Percentiles rank a stretch among this genome's conserved stretches.
phyloP scores from a whole-genome alignment of 805 yeast genomes.

The Teunomyces panamensis region DNA sequence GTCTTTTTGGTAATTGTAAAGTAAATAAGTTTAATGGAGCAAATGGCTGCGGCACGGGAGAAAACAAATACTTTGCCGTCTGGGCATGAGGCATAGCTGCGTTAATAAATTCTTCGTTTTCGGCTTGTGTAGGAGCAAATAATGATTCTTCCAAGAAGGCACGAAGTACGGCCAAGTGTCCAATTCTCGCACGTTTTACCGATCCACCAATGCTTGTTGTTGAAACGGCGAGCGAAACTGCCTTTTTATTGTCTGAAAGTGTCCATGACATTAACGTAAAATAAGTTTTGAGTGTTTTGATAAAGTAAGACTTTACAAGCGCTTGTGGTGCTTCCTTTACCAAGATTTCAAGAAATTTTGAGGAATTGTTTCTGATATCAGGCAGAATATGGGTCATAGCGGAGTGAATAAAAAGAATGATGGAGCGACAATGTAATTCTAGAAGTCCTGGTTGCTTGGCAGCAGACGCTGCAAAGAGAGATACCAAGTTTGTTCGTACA shows the following conservation, averaged over 20 bases:
- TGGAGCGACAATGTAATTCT: conserved; percentile 54
- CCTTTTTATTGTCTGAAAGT: conserved; percentile 35
- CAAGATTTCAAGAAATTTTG: conserved; percentile 60
- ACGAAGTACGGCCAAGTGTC: conserved; percentile 42
- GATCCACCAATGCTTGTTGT: conserved; percentile 33
- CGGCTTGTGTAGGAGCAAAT: conserved; percentile 13
- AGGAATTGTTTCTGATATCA: conserved; percentile 70
- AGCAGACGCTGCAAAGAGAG: conserved; percentile 48
- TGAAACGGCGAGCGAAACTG: conserved; percentile 33
- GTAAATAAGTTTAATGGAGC: conserved; percentile 60
- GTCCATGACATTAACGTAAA: conserved; percentile 78
- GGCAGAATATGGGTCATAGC: conserved; percentile 92
- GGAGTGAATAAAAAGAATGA: conserved; percentile 75
- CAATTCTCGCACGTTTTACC: conserved; percentile 34
- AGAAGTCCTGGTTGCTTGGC: conserved; percentile 51
- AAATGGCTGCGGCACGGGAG: conserved; percentile 59
- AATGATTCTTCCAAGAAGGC: conserved; percentile 47
- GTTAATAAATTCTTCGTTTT: conserved; percentile 5
- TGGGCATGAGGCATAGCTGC: conserved; percentile 45
- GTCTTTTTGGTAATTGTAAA: conserved; percentile 26
- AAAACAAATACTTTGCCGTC: conserved; percentile 51
- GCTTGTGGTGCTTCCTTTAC: conserved; percentile 54
- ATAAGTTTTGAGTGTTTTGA: conserved; percentile 63
- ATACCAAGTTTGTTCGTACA: conserved; percentile 59
- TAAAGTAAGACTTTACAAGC: conserved; percentile 61